Evolutionary conservation across 2,329 filamentous ascomycete species (phyloP), one percentile per base, ranked within the genome.

Genomic region (Didymella arachidicola): DNA sequence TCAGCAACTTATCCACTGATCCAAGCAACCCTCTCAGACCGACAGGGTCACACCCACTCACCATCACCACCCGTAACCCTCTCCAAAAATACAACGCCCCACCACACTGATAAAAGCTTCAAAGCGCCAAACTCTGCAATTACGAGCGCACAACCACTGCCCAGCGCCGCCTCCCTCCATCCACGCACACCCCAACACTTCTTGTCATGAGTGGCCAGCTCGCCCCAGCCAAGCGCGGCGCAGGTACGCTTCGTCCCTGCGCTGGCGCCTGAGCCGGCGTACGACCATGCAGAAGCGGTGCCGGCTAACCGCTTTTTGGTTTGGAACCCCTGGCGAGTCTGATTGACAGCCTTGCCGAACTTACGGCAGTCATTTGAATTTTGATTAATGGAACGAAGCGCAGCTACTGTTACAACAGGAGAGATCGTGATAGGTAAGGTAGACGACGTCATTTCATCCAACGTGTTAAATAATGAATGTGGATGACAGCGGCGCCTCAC

Each of bases 401-500:
- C 7, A 39, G n/a, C n/a, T n/a, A n/a, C n/a, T n/a, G n/a, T n/a
- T n/a, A 41, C 19, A 10, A 41, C n/a, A 22, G 10, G 25, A 4
- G 32, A 4, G 34, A 56, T 46, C 46, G 42, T 26, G 45, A 46
- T 27, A 47, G 11, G 1, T 19, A 22, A 25, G 2, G 19, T n/a
- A 19, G 12, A 10, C 30, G 26, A 55, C 53, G 36, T 49, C 53
- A 49, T 55, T 29, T 6, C 41, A 12, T 42, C 18, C 12, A 42
- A 42, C 22, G 5, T 11, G 26, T 26, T 22, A 16, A 1, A 16
- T 3, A 1, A 39, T 42, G 4, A 12, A 27, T 8, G 14, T 32
- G 34, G 12, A 14, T 53, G 48, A 58, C 55, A 53, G 44, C 49
- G 44, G 55, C 49, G 55, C 49, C 43, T 39, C 25, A 12, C 44